phyloP scores from a whole-genome alignment of 1,284 basidiomycete species.

The Phlebopus sp. region DNA sequence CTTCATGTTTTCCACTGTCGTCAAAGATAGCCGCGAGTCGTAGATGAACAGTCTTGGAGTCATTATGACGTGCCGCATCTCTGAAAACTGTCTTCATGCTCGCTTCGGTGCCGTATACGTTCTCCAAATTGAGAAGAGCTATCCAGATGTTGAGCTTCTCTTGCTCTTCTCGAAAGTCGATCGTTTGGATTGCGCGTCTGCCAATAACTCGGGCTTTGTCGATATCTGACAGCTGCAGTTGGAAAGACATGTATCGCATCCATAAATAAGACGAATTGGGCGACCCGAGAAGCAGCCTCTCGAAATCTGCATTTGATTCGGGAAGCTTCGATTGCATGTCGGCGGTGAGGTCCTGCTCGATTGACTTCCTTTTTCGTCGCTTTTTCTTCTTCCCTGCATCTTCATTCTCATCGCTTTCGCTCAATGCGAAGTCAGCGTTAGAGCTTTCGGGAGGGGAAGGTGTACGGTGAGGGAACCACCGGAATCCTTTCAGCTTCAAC shows the following conservation, averaged over 20 bases:
- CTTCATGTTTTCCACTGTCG: constrained; percentile 78
- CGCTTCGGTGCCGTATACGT: constrained; percentile 87
- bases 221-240: constrained; percentile 91
- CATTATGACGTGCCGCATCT: constrained; percentile 88
- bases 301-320: constrained; percentile 92
- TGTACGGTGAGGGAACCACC: constrained; percentile 55
- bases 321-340: constrained; percentile 84
- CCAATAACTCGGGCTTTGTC: constrained; percentile 92
- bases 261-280: constrained; percentile 98
- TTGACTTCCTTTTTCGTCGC: constrained; percentile 65
- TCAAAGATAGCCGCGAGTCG: constrained; percentile 85
- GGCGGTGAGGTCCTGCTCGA: constrained; percentile 81
- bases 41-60: constrained; percentile 87
- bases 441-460: constrained; percentile 34
- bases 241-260: constrained; percentile 99
- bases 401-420: constrained; percentile 51
- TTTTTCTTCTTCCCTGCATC: constrained; percentile 52
- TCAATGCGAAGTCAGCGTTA: constrained; percentile 39
- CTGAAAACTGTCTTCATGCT: constrained; percentile 79
- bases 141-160: constrained; percentile 99
- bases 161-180: constrained; percentile 94
- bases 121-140: constrained; percentile 93
- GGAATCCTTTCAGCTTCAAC: constrained; percentile 65
- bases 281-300: constrained; percentile 90
- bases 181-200: constrained; percentile 80